A percentile compares a stretch with the other conserved stretches of the same genome.
These are phyloP conservation scores for Coemansia aciculifera DNA, from an alignment of 192 early-diverging fungal species.

Conservation along the genomic window DNA sequence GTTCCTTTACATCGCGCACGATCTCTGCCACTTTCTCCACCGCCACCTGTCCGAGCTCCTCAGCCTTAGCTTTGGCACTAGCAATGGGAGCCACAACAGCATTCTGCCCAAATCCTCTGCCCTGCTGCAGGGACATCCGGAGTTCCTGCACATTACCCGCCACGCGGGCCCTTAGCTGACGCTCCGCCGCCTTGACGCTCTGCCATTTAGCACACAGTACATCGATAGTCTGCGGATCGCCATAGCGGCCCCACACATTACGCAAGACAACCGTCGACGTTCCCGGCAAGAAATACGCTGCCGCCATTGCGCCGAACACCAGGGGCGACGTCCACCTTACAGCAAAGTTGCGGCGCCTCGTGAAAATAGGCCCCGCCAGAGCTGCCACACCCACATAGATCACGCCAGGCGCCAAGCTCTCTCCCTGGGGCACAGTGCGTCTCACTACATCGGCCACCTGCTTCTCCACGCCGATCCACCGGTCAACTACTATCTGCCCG, in stretches of 20 bases:
- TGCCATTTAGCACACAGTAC: conserved; percentile 5
- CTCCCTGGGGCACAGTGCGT: conserved; percentile 39
- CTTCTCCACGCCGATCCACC: conserved; percentile 30
- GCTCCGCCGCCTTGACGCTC: conserved; percentile 1
- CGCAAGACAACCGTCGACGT: conserved; percentile 39
- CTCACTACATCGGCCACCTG: conserved; percentile 8
- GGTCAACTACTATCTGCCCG: conserved; percentile 23
- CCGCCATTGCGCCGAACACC: conserved; percentile 36
- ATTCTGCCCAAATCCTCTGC: conserved; percentile 13
- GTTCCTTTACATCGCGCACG: not conserved
- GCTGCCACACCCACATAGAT: conserved; percentile 49
- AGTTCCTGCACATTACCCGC: conserved; percentile 33
- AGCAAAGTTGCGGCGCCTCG: conserved; percentile 31
- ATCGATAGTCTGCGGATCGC: conserved; percentile 39
- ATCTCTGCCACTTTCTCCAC: not conserved
- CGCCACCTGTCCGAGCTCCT: not conserved
- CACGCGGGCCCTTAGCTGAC: not conserved
- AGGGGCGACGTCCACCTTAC: conserved; percentile 48
- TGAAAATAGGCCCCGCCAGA: conserved; percentile 54
- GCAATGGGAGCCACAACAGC: not conserved
- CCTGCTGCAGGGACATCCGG: conserved; percentile 38
- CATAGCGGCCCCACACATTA: conserved; percentile 54
- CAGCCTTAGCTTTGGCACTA: not conserved
- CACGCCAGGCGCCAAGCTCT: conserved; percentile 38
- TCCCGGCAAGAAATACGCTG: conserved; percentile 43